Evolutionary conservation across 495 filamentous ascomycete genomes (phyloP).

Genomic region (Podospora pseudocomata): DNA sequence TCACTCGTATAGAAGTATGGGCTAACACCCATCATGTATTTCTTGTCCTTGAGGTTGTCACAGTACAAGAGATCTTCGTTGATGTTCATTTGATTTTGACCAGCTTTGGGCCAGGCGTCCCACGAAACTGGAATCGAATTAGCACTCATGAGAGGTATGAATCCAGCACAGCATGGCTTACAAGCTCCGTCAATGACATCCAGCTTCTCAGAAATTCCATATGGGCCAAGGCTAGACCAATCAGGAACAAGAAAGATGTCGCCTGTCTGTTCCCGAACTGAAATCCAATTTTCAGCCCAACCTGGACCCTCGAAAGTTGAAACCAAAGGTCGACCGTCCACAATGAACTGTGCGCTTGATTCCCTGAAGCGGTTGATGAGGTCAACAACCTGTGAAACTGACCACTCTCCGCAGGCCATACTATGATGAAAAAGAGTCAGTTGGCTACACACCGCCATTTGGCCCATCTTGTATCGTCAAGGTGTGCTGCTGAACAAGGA

Average conservation of each 20-base stretch:
- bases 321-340: constrained; percentile 58
- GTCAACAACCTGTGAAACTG: constrained; percentile 48
- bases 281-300: constrained; percentile 55
- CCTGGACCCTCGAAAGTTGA: constrained; percentile 67
- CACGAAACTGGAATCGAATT: constrained; percentile 50
- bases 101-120: constrained; percentile 68
- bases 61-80: constrained; percentile 54
- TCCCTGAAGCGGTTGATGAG: constrained; percentile 57
- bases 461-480: no score
- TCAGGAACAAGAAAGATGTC: constrained; percentile 59
- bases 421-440: constrained; percentile 7
- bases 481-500: no score
- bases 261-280: constrained; percentile 51
- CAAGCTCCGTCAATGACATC: constrained; percentile 57
- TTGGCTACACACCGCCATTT: constrained; percentile 3
- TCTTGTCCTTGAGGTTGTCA: constrained; percentile 48
- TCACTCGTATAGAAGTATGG: constrained; percentile 67
- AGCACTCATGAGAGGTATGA: background rate
- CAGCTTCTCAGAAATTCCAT: constrained; percentile 43
- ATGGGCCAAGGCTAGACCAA: constrained; percentile 58
- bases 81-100: constrained; percentile 50
- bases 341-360: constrained; percentile 51
- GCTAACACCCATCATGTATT: constrained; percentile 77
- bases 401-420: constrained; percentile 54
- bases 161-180: constrained; percentile 20